phyloP scores from a whole-genome alignment of 2,329 filamentous ascomycete species.

The Alternaria atra region DNA sequence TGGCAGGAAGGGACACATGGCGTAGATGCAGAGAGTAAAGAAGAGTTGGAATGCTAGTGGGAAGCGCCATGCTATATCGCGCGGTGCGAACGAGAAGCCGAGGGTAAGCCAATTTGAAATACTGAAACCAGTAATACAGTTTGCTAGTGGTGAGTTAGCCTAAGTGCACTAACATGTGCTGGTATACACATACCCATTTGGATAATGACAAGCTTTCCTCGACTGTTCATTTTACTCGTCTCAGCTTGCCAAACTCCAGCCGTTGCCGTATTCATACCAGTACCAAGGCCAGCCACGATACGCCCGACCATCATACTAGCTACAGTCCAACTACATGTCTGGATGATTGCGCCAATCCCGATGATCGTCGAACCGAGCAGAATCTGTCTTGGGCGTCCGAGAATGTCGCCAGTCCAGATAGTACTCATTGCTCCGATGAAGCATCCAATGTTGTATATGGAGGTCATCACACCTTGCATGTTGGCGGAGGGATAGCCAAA shows the following conservation, averaged over 20 bases:
- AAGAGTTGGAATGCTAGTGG: constrained; percentile 66
- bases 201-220: constrained; percentile 59
- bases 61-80: constrained; percentile 53
- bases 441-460: constrained; percentile 56
- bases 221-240: constrained; percentile 57
- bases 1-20: constrained; percentile 57
- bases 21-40: constrained; percentile 65
- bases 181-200: constrained; percentile 46
- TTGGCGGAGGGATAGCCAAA: constrained; percentile 41
- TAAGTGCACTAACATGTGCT: too few relatives aligned
- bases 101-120: constrained; percentile 56
- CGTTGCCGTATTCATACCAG: constrained; percentile 61
- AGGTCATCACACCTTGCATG: constrained; percentile 53
- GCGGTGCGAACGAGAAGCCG: constrained; percentile 53
- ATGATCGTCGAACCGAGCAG: constrained; percentile 63
- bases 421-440: constrained; percentile 55
- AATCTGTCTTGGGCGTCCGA: constrained; percentile 66
- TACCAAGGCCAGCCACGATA: constrained; percentile 56
- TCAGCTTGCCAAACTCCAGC: constrained; percentile 60
- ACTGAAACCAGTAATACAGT: constrained; percentile 55
- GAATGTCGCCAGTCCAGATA: constrained; percentile 63
- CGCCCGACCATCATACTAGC: constrained; percentile 52
- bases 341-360: constrained; percentile 49
- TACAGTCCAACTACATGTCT: constrained; percentile 50
- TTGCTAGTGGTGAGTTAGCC: constrained; percentile 35